Evolutionary conservation across 805 yeast genomes (phyloP).

Genomic region (Danielozyma ontarioensis): DNA sequence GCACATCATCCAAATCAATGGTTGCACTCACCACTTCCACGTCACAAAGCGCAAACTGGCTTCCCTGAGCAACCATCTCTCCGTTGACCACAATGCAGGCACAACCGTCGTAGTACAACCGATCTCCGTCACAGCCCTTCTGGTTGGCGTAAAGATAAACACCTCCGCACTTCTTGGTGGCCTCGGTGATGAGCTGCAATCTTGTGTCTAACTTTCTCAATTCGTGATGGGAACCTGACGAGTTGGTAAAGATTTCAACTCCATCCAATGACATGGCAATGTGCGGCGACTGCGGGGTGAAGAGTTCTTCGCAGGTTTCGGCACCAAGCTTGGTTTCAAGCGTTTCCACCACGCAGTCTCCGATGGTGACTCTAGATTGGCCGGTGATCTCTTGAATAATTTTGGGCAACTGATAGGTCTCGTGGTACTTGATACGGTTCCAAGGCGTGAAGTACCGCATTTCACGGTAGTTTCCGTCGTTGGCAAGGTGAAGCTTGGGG

Average conservation of each 20-base stretch:
- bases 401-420: constrained; percentile 68
- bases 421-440: constrained; percentile 74
- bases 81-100: constrained; percentile 94
- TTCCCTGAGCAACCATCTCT: constrained; percentile 83
- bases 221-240: constrained; percentile 98
- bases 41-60: constrained; percentile 83
- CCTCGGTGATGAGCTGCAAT: constrained; percentile 79
- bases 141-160: constrained; percentile 91
- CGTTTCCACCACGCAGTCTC: constrained; percentile 86
- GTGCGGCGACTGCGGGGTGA: constrained; percentile 95
- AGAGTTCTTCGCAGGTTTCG: constrained; percentile 96
- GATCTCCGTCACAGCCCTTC: constrained; percentile 97
- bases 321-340: constrained; percentile 90
- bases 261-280: constrained; percentile 90
- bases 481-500: constrained; percentile 90
- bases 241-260: constrained; percentile 93
- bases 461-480: constrained; percentile 97
- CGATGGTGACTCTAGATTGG: constrained; percentile 68
- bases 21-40: constrained; percentile 97
- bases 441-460: constrained; percentile 97
- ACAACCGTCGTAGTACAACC: constrained; percentile 95
- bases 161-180: constrained; percentile 96
- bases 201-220: constrained; percentile 83
- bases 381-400: constrained; percentile 59
- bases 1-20: constrained; percentile 85